A percentile compares a stretch with the other conserved stretches of the same genome.
Conservation (phyloP, 768 basidiomycete genomes). For the Psilocybe cubensis region DNA sequence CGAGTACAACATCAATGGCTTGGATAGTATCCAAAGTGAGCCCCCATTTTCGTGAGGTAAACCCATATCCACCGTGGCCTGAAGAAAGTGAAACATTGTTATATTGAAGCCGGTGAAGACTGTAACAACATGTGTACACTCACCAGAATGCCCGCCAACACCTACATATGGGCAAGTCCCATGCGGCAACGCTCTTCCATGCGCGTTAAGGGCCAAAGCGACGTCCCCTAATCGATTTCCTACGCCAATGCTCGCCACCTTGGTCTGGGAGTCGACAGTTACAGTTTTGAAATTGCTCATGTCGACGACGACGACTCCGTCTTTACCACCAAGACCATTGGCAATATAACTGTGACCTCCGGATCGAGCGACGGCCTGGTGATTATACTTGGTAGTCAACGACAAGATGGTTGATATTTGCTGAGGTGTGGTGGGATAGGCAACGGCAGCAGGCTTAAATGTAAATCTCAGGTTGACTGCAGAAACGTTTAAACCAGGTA, state of each 20-base stretch:
- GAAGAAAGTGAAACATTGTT: background rate
- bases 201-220: background rate
- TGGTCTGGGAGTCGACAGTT: background rate
- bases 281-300: conserved; percentile 1
- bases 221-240: conserved; percentile 4
- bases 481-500: background rate
- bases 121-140: background rate
- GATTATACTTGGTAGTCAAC: background rate
- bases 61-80: conserved; percentile 35
- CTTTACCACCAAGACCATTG: background rate
- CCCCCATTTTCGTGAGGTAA: conserved; percentile 39
- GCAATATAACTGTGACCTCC: conserved; percentile 7
- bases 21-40: conserved; percentile 36
- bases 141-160: conserved; percentile 5
- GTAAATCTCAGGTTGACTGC: background rate
- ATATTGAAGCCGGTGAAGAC: background rate
- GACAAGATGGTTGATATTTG: background rate
- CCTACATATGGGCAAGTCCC: conserved; percentile 7
- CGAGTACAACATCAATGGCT: conserved; percentile 34
- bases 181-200: conserved; percentile 2
- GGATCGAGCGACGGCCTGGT: background rate
- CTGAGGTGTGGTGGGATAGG: background rate
- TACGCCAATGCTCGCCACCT: background rate
- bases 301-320: background rate
- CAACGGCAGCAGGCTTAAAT: background rate